These are phyloP conservation scores for Kwoniella shivajii DNA, from an alignment of 1,284 basidiomycete species.

Conservation along the genomic window DNA sequence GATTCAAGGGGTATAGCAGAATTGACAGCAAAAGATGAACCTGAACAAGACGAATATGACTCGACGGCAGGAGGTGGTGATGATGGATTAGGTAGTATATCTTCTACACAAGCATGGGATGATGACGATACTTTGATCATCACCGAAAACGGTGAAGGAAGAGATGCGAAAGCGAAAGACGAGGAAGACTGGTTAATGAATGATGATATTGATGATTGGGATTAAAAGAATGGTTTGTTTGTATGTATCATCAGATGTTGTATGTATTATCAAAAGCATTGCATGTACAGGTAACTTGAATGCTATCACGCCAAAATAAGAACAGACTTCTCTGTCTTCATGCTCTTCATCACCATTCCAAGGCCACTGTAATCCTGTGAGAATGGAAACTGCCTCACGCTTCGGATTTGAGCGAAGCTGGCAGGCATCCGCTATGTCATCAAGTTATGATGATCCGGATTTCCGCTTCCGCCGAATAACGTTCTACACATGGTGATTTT, in stretches of 20 bases:
- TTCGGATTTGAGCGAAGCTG: no score
- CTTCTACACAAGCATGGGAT: conserved; percentile 24
- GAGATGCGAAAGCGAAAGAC: conserved; percentile 24
- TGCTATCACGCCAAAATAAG: no score
- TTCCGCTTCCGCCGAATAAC: no score
- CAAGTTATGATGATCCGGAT: no score
- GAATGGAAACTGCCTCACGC: no score
- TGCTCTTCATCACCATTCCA: no score
- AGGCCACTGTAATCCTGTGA: no score
- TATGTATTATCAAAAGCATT: background rate
- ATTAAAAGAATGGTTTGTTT: conserved; percentile 15
- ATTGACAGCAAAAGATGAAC: conserved; percentile 40
- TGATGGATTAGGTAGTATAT: conserved; percentile 24
- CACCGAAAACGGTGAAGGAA: no score
- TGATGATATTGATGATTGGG: conserved; percentile 47
- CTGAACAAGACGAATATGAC: conserved; percentile 28
- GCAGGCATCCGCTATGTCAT: no score
- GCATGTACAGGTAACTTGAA: background rate
- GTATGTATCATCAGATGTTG: background rate
- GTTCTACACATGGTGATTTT: no score
- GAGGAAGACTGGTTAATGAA: conserved; percentile 34
- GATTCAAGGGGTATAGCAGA: conserved; percentile 1
- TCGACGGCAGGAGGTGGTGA: conserved; percentile 28
- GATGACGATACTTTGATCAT: conserved; percentile 17
- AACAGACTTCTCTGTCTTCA: no score